Base-by-base conservation (phyloP, 2,329 filamentous ascomycete genomes). In the Monosporascus sp. region DNA sequence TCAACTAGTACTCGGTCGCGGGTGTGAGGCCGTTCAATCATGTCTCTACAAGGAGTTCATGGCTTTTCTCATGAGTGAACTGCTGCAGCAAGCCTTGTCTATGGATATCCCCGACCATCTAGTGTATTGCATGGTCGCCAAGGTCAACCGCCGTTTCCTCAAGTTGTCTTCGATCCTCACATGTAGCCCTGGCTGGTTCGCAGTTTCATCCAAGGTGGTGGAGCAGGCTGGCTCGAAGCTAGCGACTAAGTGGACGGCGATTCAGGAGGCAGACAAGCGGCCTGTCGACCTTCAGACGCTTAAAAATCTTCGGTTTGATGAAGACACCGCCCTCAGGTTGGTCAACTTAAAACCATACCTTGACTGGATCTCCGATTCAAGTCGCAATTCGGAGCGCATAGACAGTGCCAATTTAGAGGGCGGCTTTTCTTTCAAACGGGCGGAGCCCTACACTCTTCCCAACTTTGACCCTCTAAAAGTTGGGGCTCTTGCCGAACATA, bases 81-180 rank as follows among this genome's bases (percentile, higher is more conserved):
- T 48, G 20, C 17, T 52, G 7, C 44, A 6, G 22, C 35, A 41
- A 11, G 51, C 31, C 7, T 20, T 49, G 18, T 15, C 18, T 5
- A 15, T 52, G 17, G 6, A 28, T n/a, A 9, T 52, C 1, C 8
- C 37, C 14, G 37, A 49, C 22, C 24, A 52, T 1, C 5, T 49
- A 26, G 6, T 52, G 3, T 49, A 52, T 26, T 52, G 45, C 24
- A 52, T 52, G 51, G n/a, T 31, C 14, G 51, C 51, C 46, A 52
- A 52, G 28, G 20, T 52, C 51, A 24, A 52, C 9, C 44, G 51
- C 28, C 44, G 51, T 3, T 49, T 38, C 15, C 24, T 17, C 17
- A 52, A 52, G 37, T 17, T 52, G 15, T 49, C 46, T 5, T 37
- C 48, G 11, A 11, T 24, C 7, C 26, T 28, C 26, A 22, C 22